phyloP scores from a whole-genome alignment of 2,329 filamentous ascomycete species.

The Botrytis fragariae region DNA sequence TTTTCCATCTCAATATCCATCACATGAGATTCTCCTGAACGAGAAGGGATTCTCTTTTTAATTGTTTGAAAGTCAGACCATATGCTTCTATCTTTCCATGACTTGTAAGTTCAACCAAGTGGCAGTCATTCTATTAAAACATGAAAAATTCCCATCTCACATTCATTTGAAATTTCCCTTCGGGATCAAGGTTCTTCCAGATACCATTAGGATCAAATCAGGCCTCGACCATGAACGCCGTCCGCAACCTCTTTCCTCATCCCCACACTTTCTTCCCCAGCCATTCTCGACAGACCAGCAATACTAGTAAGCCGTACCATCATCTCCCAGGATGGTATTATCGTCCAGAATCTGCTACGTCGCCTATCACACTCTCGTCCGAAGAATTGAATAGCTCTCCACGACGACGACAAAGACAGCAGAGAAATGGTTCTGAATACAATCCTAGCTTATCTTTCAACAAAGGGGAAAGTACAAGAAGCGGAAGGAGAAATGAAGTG shows the following conservation, averaged over 20 bases:
- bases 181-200: no score
- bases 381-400: not conserved
- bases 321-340: not conserved
- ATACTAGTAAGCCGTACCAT: not conserved
- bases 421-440: not conserved
- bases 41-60: fast-evolving
- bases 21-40: not conserved
- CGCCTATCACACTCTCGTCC: not conserved
- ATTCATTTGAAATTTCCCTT: not conserved
- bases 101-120: not conserved
- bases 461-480: not conserved
- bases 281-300: not conserved
- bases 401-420: not conserved
- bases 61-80: not conserved
- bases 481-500: not conserved
- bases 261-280: not conserved
- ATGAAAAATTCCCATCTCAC: not conserved
- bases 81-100: not conserved
- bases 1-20: not conserved
- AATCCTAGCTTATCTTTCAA: not conserved
- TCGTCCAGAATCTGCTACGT: not conserved
- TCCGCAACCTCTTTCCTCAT: not conserved
- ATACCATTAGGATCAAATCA: no score
- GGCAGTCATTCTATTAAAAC: not conserved
- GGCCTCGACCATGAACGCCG: not conserved